A percentile compares a stretch with the other conserved stretches of the same genome.
Evolutionary conservation across 768 basidiomycete genomes (phyloP).

Genomic region (Tylopilus balloui): DNA sequence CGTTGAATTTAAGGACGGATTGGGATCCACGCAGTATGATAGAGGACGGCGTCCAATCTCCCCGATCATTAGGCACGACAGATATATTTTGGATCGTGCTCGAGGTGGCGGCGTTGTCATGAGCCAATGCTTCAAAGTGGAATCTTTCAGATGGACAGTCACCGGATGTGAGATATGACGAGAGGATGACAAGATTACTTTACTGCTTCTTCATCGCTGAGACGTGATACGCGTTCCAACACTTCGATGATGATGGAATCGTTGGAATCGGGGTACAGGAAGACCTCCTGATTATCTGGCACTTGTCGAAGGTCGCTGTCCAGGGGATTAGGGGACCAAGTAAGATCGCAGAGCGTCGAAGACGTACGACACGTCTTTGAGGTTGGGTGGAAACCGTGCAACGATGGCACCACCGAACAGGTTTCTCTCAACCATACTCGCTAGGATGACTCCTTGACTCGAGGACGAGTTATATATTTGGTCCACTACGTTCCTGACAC

Average conservation of each 20-base stretch:
- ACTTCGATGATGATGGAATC: conserved; percentile 84
- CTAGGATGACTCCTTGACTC: not conserved
- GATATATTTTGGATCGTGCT: conserved; percentile 40
- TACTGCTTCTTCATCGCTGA: conserved; percentile 56
- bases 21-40: conserved; percentile 68
- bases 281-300: conserved; percentile 94
- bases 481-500: not conserved
- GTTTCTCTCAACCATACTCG: conserved; percentile 10
- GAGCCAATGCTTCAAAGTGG: conserved; percentile 85
- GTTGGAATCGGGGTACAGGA: conserved; percentile 63
- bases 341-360: conserved; percentile 7
- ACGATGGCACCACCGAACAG: conserved; percentile 90
- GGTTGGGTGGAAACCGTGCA: conserved; percentile 46
- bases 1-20: conserved; percentile 72
- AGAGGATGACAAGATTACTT: conserved; percentile 44
- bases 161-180: conserved; percentile 1
- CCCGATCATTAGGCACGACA: conserved; percentile 39
- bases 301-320: conserved; percentile 70
- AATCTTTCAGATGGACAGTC: conserved; percentile 48
- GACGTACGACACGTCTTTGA: conserved; percentile 85
- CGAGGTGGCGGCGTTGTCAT: conserved; percentile 76
- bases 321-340: not conserved
- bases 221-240: conserved; percentile 63
- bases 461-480: not conserved
- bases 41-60: conserved; percentile 53